These are phyloP conservation scores for Tilletia indica DNA, from an alignment of 1,284 basidiomycete species.

Conservation along the genomic window DNA sequence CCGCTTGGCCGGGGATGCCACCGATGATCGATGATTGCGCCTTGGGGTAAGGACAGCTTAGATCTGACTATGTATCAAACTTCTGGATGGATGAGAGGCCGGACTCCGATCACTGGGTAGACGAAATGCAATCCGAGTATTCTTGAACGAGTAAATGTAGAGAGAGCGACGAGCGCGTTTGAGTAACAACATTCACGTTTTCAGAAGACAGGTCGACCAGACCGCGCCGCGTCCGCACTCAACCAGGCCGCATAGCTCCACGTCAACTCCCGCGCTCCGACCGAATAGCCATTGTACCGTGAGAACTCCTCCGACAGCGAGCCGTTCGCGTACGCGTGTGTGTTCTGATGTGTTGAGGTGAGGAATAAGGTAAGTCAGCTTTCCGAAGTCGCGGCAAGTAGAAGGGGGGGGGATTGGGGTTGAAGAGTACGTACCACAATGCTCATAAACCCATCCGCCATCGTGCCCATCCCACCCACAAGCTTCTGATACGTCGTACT, in stretches of 20 bases:
- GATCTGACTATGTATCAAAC: too few relatives aligned
- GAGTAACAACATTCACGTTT: too few relatives aligned
- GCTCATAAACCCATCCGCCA: slow-evolving; percentile 34
- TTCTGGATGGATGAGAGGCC: too few relatives aligned
- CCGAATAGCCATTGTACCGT: slow-evolving; percentile 33
- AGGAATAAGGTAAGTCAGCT: not conserved
- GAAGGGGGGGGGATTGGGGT: not conserved
- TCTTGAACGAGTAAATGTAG: too few relatives aligned
- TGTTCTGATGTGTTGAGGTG: not conserved
- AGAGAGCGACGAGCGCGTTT: too few relatives aligned
- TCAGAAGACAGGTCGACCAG: slow-evolving; percentile 22
- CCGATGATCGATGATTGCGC: too few relatives aligned
- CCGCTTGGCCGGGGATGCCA: too few relatives aligned
- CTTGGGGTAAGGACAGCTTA: too few relatives aligned
- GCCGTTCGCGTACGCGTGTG: slow-evolving; percentile 34
- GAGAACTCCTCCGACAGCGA: slow-evolving; percentile 39
- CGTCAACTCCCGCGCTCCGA: slow-evolving; percentile 42
- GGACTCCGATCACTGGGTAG: too few relatives aligned
- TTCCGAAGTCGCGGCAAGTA: not conserved
- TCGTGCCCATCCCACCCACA: slow-evolving; percentile 30
- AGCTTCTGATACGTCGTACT: slow-evolving; percentile 26
- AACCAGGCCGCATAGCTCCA: slow-evolving; percentile 42
- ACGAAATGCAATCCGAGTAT: too few relatives aligned
- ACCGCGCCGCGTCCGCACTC: slow-evolving; percentile 23
- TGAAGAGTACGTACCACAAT: slow-evolving; percentile 25